phyloP scores from a whole-genome alignment of 108 stramenopile genomes.

The Hondaea fermentalgiana region DNA sequence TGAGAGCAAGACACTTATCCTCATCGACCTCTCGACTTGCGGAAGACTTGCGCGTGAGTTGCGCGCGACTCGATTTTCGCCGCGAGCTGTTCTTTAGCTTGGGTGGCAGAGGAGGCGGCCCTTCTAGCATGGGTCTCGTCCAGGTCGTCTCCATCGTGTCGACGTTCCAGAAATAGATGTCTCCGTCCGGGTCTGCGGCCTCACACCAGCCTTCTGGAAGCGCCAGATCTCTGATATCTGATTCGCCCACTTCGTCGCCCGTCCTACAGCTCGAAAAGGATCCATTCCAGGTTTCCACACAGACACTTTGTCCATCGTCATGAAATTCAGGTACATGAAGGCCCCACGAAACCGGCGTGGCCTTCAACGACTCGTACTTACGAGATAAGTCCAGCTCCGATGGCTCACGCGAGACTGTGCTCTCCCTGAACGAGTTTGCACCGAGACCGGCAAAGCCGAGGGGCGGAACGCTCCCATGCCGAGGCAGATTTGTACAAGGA shows the following conservation, averaged over 20 bases:
- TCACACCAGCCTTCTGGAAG: background rate
- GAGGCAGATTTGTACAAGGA: background rate
- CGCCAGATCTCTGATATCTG: background rate
- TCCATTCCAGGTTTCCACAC: too few relatives aligned
- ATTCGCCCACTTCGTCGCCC: background rate
- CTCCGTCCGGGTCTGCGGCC: background rate
- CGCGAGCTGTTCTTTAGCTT: background rate
- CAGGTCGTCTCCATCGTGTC: background rate
- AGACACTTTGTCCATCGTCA: too few relatives aligned
- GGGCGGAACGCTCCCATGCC: background rate
- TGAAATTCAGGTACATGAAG: too few relatives aligned
- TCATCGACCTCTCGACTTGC: background rate
- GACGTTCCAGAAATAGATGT: background rate
- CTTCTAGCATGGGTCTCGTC: background rate
- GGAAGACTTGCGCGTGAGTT: background rate
- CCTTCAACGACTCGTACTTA: too few relatives aligned
- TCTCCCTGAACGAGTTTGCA: background rate
- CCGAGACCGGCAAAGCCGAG: background rate
- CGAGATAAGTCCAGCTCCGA: too few relatives aligned
- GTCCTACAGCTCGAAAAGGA: too few relatives aligned
- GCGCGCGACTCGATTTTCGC: background rate
- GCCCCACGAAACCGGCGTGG: too few relatives aligned
- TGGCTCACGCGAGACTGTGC: background rate
- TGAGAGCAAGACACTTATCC: background rate
- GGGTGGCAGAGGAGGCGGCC: background rate